Evolutionary conservation across 1,139 yeast genomes (phyloP).

Genomic region (Arxiozyma slooffiae): DNA sequence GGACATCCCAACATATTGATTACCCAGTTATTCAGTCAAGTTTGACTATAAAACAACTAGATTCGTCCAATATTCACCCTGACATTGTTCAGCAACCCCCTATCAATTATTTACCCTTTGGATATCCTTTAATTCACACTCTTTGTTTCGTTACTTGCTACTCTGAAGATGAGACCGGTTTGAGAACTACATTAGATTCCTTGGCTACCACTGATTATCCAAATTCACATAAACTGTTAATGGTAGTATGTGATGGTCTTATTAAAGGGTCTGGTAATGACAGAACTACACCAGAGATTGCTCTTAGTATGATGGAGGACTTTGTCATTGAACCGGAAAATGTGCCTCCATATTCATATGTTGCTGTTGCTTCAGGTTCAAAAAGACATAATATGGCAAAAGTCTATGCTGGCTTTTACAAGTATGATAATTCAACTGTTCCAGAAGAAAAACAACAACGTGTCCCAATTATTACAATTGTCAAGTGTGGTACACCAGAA

Average conservation of each 20-base stretch:
- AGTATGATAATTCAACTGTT: conserved; percentile 63
- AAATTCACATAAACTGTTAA: conserved; percentile 77
- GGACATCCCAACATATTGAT: conserved; percentile 10
- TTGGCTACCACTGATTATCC: conserved; percentile 89
- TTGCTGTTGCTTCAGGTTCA: conserved; percentile 86
- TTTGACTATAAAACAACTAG: conserved; percentile 39
- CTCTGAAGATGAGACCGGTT: conserved; percentile 80
- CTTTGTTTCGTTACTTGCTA: conserved; percentile 85
- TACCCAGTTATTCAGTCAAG: conserved; percentile 5
- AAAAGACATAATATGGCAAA: conserved; percentile 98
- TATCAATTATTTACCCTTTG: conserved; percentile 75
- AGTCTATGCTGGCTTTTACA: conserved; percentile 82
- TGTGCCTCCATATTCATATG: conserved; percentile 74
- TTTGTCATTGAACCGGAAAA: conserved; percentile 61
- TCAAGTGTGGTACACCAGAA: conserved; percentile 86
- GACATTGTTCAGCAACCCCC: conserved; percentile 83
- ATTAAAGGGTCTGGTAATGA: conserved; percentile 92
- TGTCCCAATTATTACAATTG: conserved; percentile 73
- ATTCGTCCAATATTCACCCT: conserved; percentile 63
- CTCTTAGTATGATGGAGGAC: conserved; percentile 79
- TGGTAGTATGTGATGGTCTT: conserved; percentile 85
- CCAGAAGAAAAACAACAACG: conserved; percentile 78
- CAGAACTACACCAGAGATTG: conserved; percentile 78
- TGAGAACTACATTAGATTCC: conserved; percentile 83
- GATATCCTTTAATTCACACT: conserved; percentile 77